Conservation (phyloP, 345 rosid species). For the Camelina sativa region DNA sequence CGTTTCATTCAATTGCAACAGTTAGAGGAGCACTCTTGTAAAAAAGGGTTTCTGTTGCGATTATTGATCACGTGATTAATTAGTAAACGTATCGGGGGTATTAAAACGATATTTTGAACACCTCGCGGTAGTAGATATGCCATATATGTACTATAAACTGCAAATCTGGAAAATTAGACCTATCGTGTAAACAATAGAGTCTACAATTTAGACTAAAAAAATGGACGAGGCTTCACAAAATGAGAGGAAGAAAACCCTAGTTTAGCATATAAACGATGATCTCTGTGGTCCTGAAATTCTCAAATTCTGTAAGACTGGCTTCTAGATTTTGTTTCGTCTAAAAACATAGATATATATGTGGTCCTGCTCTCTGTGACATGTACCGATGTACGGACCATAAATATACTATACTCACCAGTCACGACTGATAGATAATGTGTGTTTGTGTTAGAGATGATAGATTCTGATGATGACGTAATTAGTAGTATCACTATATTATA, state of each 20-base stretch:
- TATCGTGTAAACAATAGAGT: background rate
- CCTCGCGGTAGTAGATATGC: background rate
- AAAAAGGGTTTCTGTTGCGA: background rate
- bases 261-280: slow-evolving; percentile 26
- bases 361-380: slow-evolving; percentile 42
- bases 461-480: slow-evolving; percentile 24
- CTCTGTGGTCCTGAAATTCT: slow-evolving; percentile 38
- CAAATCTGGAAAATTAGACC: background rate
- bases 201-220: slow-evolving; percentile 3
- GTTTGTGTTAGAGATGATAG: slow-evolving; percentile 20
- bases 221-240: slow-evolving; percentile 19
- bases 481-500: background rate
- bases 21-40: background rate
- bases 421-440: background rate
- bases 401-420: background rate
- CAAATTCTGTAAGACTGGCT: slow-evolving; percentile 23
- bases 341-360: slow-evolving; percentile 30
- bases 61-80: too few relatives aligned
- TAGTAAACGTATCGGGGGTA: background rate
- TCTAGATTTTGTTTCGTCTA: slow-evolving; percentile 19
- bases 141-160: background rate
- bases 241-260: slow-evolving; percentile 2
- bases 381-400: slow-evolving; percentile 43
- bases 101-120: background rate
- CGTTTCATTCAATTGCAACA: background rate